Evolutionary conservation across 2,329 filamentous ascomycete species (phyloP).

Genomic region (Phyllosticta capitalensis): DNA sequence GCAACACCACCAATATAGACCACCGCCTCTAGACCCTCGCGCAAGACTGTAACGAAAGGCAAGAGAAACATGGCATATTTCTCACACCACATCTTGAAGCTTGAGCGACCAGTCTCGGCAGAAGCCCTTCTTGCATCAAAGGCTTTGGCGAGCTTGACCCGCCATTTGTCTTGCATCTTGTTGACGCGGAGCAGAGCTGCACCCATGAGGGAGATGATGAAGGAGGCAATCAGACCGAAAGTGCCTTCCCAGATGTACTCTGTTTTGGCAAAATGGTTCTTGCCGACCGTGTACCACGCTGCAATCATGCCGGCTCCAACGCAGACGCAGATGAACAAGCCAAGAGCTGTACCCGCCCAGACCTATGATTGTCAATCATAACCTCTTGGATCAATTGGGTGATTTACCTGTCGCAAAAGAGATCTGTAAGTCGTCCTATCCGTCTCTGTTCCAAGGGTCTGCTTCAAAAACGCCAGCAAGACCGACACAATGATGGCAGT

Average conservation of each 20-base stretch:
- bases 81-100: slow-evolving; percentile 57
- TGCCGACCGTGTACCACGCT: slow-evolving; percentile 61
- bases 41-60: slow-evolving; percentile 75
- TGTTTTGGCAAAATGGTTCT: slow-evolving; percentile 54
- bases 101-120: slow-evolving; percentile 17
- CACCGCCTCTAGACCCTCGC: slow-evolving; percentile 78
- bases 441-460: slow-evolving; percentile 58
- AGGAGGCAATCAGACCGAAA: slow-evolving; percentile 61
- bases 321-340: slow-evolving; percentile 54
- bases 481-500: slow-evolving; percentile 78
- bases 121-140: slow-evolving; percentile 43
- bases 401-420: slow-evolving; percentile 51
- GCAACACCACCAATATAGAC: slow-evolving; percentile 80
- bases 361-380: slow-evolving; percentile 35
- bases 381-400: neutral
- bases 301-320: slow-evolving; percentile 59
- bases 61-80: slow-evolving; percentile 81
- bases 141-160: slow-evolving; percentile 65
- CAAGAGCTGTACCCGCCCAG: slow-evolving; percentile 56
- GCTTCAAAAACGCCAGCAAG: slow-evolving; percentile 72
- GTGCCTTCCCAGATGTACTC: slow-evolving; percentile 76
- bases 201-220: slow-evolving; percentile 77
- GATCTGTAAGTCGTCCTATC: slow-evolving; percentile 57
- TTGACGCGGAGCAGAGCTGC: slow-evolving; percentile 69
- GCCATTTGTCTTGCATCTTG: slow-evolving; percentile 81